Evolutionary conservation across 768 basidiomycete species (phyloP), one percentile per base, ranked within the genome.

Genomic region (Leccinum aurantiacum): DNA sequence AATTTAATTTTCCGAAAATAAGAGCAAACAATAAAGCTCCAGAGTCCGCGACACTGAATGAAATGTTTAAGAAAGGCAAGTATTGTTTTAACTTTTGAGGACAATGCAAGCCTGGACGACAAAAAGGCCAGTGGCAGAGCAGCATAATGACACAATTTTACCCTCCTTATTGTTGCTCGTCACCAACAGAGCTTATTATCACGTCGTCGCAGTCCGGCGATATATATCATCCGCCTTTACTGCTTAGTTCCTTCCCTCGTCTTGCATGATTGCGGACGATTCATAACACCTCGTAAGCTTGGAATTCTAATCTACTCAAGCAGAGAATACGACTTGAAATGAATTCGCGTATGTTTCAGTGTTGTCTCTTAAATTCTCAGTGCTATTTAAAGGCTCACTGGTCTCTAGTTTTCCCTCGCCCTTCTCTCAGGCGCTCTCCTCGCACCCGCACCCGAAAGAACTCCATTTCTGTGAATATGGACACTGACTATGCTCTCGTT

Each of bases 401-500:
- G 14, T 19, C 37, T 17, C n/a, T 31, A 73, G 73, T 73, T 17
- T 54, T 68, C 19, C 24, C 64, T 62, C 68, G 60, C 25, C 54
- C 66, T 24, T 73, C 73, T 8, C 56, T 73, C 37, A 68, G 62
- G 54, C 71, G 72, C 47, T 64, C 67, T n/a, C 11, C 65, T 49
- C 73, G 63, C 35, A 64, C 60, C 38, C 69, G 62, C 22, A 53
- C 63, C 37, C 66, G 68, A 54, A 75, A 71, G 55, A 46, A 61
- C 11, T 27, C 53, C 11, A 33, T 59, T 8, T 62, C 70, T 31
- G n/a, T 13, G 38, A 33, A 35, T 14, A 48, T n/a, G 14, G 68
- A 64, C 51, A 17, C 37, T 19, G 54, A 41, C 6, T 47, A 51
- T 61, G 47, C 24, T 52, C 24, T 57, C 10, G 25, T 53, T 35